Evolutionary conservation across 805 yeast genomes (phyloP), one percentile per base, ranked within the genome.

Genomic region (Metschnikowia hibisci): DNA sequence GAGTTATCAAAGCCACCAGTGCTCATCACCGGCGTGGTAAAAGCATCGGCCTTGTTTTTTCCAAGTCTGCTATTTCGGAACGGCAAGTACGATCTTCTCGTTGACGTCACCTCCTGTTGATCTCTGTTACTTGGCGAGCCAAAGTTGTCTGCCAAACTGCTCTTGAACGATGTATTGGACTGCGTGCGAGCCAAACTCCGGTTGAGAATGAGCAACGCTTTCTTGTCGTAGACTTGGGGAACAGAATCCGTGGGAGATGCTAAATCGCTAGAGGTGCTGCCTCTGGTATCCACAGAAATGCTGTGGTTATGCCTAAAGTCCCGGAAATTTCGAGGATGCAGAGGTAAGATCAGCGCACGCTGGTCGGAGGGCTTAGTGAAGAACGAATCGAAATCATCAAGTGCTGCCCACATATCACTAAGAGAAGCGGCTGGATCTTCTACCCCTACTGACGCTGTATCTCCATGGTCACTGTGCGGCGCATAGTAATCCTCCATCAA

Each of bases 351-450:
- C 38, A 46, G 56, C 3, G 50, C 43, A 22, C 53, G 50, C 27
- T 47, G 55, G 10, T 46, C 49, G 25, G 71, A 62, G 32, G 80
- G 84, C 44, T 81, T 84, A 0, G 95, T 85, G 63, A 89, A 89
- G 57, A 89, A 89, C 8, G 91, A 83, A 57, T 89, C 96, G 52
- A 89, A 72, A 52, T 87, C 89, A 56, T 89, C 96, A 50, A 89
- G 69, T 10, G 93, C 93, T 1, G 95, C 95, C 82, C 95, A 84
- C 86, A 89, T 87, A 56, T 88, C 84, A 56, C 90, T 85, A 54
- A 89, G 71, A 0, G 95, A 83, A 0, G 84, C 87, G 44, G 83
- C 88, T 28, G 74, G 80, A 42, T 79, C 82, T 39, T 80, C 88
- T 9, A 63, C 70, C 2, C 69, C 76, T 12, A 73, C 69, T 0